Evolutionary conservation across 2,329 filamentous ascomycete genomes (phyloP), one percentile per base, ranked within the genome.

Genomic region (Phialocephala subalpina): DNA sequence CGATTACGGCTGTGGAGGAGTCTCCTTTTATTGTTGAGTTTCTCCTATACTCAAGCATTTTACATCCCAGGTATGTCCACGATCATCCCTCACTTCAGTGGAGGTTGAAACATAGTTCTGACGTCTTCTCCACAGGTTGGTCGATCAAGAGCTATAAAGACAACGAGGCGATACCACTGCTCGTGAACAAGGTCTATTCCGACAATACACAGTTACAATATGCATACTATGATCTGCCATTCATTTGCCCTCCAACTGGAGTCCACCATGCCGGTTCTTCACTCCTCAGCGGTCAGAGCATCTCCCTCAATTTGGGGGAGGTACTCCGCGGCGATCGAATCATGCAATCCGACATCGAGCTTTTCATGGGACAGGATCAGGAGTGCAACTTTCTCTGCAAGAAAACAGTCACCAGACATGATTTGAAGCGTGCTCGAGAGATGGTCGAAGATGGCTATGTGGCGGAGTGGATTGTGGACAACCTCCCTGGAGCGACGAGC

Each of bases 391-490:
- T 89, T 72, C 85, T 97, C 12, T 96, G 94, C 80, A 90, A 85
- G 42, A 85, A 84, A 59, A 84, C 90, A 62, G 82, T 96, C 18
- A 86, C 86, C 68, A 84, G 87, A 45, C 82, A 83, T 55, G 90
- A 90, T 56, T 78, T 97, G 65, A 84, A 86, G 72, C 86, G 88
- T 76, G 91, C 92, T 4, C 87, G 86, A 72, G 83, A 94, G 68
- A 80, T 97, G 74, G 90, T 97, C 45, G 86, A 86, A 67, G 87
- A 94, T 61, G 92, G 91, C 40, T 97, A 96, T 77, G 89, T 96
- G n/a, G 90, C 90, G 1, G 93, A 97, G 78, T 97, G 93, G 94
- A 97, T 97, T 71, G 91, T 96, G 69, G 93, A 97, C 78, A 97
- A 97, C 74, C 83, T 97, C 11, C 93, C 94, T 1, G 93, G 93